phyloP scores from a whole-genome alignment of 768 basidiomycete species.

The Suillus cothurnatus region DNA sequence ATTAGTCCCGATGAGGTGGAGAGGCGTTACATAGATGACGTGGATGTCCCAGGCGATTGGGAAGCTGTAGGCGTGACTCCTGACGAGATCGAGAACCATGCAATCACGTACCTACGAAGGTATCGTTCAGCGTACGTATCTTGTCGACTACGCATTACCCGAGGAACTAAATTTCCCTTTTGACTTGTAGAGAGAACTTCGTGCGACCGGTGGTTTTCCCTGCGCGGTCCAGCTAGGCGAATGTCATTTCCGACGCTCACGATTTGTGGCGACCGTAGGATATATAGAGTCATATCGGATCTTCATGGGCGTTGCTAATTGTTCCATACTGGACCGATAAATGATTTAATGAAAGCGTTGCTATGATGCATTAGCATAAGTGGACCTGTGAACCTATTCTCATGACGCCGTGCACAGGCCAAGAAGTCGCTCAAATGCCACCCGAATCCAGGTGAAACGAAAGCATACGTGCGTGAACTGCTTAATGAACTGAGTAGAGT shows the following conservation, averaged over 20 bases:
- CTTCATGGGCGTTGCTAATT: constrained; percentile 19
- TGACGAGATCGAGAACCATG: constrained; percentile 83
- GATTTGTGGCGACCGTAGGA: constrained; percentile 19
- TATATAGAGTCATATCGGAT: constrained; percentile 12
- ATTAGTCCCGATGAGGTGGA: constrained; percentile 90
- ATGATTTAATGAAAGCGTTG: constrained; percentile 32
- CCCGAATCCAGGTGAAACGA: constrained; percentile 15
- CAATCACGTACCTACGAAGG: constrained; percentile 86
- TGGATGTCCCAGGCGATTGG: constrained; percentile 77
- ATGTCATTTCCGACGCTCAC: constrained; percentile 32
- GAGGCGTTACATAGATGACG: constrained; percentile 85
- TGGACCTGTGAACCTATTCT: constrained; percentile 17
- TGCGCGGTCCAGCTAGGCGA: constrained; percentile 41
- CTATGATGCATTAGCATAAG: constrained; percentile 25
- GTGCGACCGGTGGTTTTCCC: constrained; percentile 70
- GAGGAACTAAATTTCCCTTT: constrained; percentile 13
- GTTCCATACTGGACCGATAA: constrained; percentile 27
- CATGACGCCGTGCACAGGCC: constrained; percentile 19
- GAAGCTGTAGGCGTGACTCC: constrained; percentile 79
- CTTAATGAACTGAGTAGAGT: constrained; percentile 14
- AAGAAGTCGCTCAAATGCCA: constrained; percentile 31
- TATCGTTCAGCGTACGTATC: constrained; percentile 84
- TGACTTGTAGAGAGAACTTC: constrained; percentile 58
- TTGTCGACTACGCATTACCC: constrained; percentile 4
- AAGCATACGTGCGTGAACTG: constrained; percentile 16